Evolutionary conservation across 176 grass and related monocot genomes (phyloP), one percentile per base, ranked within the genome.

Genomic region (Hordeum vulgare): DNA sequence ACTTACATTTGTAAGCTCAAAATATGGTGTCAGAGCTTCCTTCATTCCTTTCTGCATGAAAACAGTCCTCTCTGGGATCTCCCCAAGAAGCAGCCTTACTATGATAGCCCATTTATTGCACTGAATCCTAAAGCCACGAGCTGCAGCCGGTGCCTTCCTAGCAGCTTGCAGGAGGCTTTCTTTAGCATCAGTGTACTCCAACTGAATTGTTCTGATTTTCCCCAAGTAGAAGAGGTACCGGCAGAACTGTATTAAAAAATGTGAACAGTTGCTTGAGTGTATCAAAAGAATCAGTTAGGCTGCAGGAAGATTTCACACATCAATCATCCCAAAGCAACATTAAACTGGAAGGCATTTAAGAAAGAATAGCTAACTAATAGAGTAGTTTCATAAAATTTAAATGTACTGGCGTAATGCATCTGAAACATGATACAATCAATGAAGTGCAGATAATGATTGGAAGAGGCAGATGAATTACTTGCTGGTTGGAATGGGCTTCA

Each of bases 31-130:
- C 71, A 95, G 76, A 77, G 93, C 93, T 6, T 68, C 83, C 81
- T 94, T 94, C 96, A 94, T 95, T 81, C 93, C 93, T 85, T 95
- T 91, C 80, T 95, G 91, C 93, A 95, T 93, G 82, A 98, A 98
- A 88, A 92, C 80, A 47, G 93, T 95, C 70, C 87, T 92, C 81
- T 95, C 93, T 57, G 87, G 85, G 29, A 98, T 98, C 81, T 95
- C 92, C 11, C 92, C 92, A 14, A 98, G 88, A 20, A 93, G 82
- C 45, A 95, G 29, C 10, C 90, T 84, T 18, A 98, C 90, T 79
- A 94, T 83, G 27, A 97, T 80, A 73, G 90, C 92, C 92, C 95
- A 94, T 77, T 95, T 95, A 80, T 94, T 93, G 84, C 90, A 91
- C 44, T 95, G 87, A 54, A 95, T 90, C 33, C 85, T 85, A 71